Base-by-base conservation (phyloP, 2,329 filamentous ascomycete genomes). In the Aspergillus tamarii region DNA sequence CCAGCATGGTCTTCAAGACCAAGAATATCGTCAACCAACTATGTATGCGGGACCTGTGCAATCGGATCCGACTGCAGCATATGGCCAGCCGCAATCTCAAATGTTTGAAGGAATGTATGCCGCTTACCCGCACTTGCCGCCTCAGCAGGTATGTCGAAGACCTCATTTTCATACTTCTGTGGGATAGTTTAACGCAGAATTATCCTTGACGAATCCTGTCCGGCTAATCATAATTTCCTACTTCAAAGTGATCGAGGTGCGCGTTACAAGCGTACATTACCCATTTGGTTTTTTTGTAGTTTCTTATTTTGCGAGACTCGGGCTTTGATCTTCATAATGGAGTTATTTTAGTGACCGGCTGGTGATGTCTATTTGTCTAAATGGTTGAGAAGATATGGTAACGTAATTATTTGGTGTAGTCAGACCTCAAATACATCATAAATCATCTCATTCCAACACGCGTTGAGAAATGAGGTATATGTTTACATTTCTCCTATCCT, bases 51-150 rank as follows among this genome's bases (percentile, higher is more conserved):
- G 89, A 60, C 89, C 93, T 67, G 91, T 93, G 63, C 92, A 93
- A 69, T 83, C 89, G 16, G 90, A 91, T 56, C 88, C 91, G 14
- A 85, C 87, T 54, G 86, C 87, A 58, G 85, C 87, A 14, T 96
- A 96, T 75, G 91, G 89, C 16, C 92, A 95, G 73, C 87, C 91
- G 53, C 90, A 91, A 70, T 76, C 79, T 53, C 82, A 88, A 67
- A 96, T 97, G 85, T 97, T 94, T 78, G 89, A 92, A 66, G 88
- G 88, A 67, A 97, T 97, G 85, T 98, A 98, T 77, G 86, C 86
- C 45, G 75, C 77, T 26, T 96, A 96, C 76, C 86, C 89, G 16
- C 82, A 88, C 66, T 92, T 97, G 86, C 89, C 91, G 71, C 87
- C 91, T 67, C 93, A 96, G 78, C 92, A 93, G 83, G 92, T 94